Percentiles rank a stretch among this genome's conserved stretches.
These are phyloP conservation scores for Trichoderma virens DNA, from an alignment of 495 filamentous ascomycete species.

Conservation along the genomic window DNA sequence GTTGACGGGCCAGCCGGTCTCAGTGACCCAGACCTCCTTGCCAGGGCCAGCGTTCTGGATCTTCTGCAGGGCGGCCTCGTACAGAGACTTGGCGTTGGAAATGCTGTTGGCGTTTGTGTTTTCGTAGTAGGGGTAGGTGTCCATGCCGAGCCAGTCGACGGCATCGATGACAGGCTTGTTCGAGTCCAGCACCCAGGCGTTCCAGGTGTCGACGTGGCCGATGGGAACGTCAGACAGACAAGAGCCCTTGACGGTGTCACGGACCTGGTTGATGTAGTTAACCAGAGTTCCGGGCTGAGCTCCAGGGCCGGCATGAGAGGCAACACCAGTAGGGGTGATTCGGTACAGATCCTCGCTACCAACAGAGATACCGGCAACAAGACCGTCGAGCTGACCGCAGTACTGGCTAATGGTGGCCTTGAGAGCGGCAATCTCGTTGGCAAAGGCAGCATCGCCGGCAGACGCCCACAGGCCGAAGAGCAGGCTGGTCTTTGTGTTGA, in stretches of 20 bases:
- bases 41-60: slow-evolving; percentile 51
- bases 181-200: slow-evolving; percentile 65
- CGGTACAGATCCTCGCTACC: slow-evolving; percentile 90
- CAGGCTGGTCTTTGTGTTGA: slow-evolving; percentile 60
- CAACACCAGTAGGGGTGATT: slow-evolving; percentile 49
- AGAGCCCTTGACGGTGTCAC: slow-evolving; percentile 51
- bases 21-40: slow-evolving; percentile 81
- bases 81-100: slow-evolving; percentile 49
- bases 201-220: slow-evolving; percentile 93
- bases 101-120: slow-evolving; percentile 60
- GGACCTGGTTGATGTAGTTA: slow-evolving; percentile 59
- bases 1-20: slow-evolving; percentile 79
- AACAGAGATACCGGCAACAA: slow-evolving; percentile 80
- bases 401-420: slow-evolving; percentile 54
- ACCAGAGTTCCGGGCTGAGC: slow-evolving; percentile 50
- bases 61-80: slow-evolving; percentile 51
- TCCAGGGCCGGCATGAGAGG: slow-evolving; percentile 37
- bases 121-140: slow-evolving; percentile 71
- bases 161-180: slow-evolving; percentile 64
- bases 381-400: slow-evolving; percentile 49
- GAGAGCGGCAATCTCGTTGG: slow-evolving; percentile 63
- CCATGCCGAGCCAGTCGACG: slow-evolving; percentile 70
- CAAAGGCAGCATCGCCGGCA: slow-evolving; percentile 52
- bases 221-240: slow-evolving; percentile 47
- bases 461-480: slow-evolving; percentile 77